Evolutionary conservation across 2,329 filamentous ascomycete species (phyloP).

Genomic region (Amesomyces nigricolor): DNA sequence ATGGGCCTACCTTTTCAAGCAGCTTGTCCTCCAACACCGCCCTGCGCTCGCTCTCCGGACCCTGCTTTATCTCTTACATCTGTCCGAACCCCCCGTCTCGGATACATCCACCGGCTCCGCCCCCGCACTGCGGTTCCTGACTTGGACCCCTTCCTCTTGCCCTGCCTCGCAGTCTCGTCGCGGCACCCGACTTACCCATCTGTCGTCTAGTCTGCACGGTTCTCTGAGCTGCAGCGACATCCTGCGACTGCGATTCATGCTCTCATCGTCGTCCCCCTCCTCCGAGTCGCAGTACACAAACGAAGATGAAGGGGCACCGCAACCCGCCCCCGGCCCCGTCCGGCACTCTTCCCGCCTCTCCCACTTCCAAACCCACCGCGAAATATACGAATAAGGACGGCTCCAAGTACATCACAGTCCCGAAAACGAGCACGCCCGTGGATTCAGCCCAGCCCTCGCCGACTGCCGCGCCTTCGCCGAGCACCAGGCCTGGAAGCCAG

Average conservation of each 20-base stretch:
- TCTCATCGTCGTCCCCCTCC: conserved; percentile 5
- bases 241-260: conserved; percentile 16
- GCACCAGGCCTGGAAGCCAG: conserved; percentile 8
- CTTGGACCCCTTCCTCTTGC: not conserved
- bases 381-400: conserved; percentile 65
- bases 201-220: conserved; percentile 15
- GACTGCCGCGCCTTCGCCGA: conserved; percentile 34
- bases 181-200: conserved; percentile 14
- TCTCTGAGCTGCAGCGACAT: conserved; percentile 9
- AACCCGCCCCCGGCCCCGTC: conserved; percentile 28
- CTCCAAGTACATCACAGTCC: conserved; percentile 62
- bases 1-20: conserved; percentile 2
- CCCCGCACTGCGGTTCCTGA: conserved; percentile 3
- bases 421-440: conserved; percentile 47
- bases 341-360: conserved; percentile 40
- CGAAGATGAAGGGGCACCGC: conserved; percentile 33
- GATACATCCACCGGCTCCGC: no score
- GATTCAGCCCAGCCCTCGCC: conserved; percentile 52
- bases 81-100: not conserved
- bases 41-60: not conserved
- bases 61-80: not conserved
- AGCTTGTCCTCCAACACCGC: not conserved
- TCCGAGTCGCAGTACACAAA: conserved; percentile 13
- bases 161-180: not conserved
- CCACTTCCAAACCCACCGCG: conserved; percentile 47